phyloP scores from a whole-genome alignment of 371 early-diverging fungal genomes.

The Dichotomocladium elegans region DNA sequence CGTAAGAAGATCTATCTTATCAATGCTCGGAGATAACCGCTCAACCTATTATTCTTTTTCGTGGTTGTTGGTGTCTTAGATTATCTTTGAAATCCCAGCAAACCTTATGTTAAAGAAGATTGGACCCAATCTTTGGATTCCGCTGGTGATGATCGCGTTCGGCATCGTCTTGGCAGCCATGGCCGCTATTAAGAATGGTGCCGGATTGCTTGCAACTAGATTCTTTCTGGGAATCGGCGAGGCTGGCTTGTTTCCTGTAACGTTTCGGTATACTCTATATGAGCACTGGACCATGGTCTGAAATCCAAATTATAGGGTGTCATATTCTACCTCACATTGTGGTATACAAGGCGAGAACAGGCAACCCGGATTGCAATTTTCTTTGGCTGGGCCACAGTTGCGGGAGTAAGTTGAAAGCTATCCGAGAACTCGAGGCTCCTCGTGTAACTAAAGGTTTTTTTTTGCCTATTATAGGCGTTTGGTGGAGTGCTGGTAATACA shows the following conservation, averaged over 20 bases:
- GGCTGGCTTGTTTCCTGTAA: background rate
- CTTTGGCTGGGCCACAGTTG: slow-evolving; percentile 58
- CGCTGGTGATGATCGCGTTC: slow-evolving; percentile 56
- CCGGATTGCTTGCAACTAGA: slow-evolving; percentile 53
- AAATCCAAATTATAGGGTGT: slow-evolving; percentile 22
- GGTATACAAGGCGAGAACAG: slow-evolving; percentile 60
- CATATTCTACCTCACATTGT: slow-evolving; percentile 49
- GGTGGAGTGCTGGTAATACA: slow-evolving; percentile 44
- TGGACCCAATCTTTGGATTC: slow-evolving; percentile 69
- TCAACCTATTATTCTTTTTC: background rate
- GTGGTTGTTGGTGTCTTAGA: slow-evolving; percentile 20
- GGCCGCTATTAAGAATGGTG: slow-evolving; percentile 37
- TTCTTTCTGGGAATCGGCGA: slow-evolving; percentile 74
- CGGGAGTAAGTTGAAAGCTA: slow-evolving; percentile 61
- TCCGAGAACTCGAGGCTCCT: no score
- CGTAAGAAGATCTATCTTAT: slow-evolving; percentile 7
- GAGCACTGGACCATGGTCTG: no score
- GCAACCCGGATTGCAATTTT: slow-evolving; percentile 70
- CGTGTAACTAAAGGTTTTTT: no score
- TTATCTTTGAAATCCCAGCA: slow-evolving; percentile 68
- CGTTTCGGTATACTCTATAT: slow-evolving; percentile 51
- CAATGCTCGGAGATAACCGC: background rate
- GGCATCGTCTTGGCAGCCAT: slow-evolving; percentile 45
- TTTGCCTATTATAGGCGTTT: slow-evolving; percentile 36
- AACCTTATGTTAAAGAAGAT: slow-evolving; percentile 66